Evolutionary conservation across 1,139 yeast genomes (phyloP).

Genomic region (Lodderomyces margitis): DNA sequence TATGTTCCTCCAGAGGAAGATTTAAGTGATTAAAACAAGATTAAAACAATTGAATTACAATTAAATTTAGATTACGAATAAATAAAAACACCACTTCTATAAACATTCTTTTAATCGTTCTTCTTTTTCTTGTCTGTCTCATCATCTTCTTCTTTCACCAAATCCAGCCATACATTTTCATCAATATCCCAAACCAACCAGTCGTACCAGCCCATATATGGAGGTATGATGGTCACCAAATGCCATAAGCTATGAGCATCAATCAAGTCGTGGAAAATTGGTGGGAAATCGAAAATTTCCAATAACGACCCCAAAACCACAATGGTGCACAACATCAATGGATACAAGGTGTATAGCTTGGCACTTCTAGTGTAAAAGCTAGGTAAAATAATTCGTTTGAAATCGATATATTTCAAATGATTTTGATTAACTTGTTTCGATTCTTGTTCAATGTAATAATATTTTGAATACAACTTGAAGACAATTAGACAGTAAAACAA

Average conservation of each 20-base stretch:
- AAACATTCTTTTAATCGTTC: conserved; percentile 10
- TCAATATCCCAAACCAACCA: conserved; percentile 48
- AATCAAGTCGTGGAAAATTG: conserved; percentile 54
- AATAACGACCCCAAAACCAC: conserved; percentile 77
- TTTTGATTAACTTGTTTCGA: conserved; percentile 10
- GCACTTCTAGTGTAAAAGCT: conserved; percentile 38
- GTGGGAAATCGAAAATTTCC: conserved; percentile 89
- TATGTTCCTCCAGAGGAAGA: conserved; percentile 41
- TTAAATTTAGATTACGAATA: no score
- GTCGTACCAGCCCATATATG: conserved; percentile 45
- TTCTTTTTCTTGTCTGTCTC: conserved; percentile 12
- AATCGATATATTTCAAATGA: conserved; percentile 29
- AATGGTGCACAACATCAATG: conserved; percentile 43
- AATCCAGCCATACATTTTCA: conserved; percentile 29
- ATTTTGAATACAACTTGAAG: conserved; percentile 32
- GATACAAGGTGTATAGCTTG: conserved; percentile 43
- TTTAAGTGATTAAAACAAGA: conserved; percentile 15
- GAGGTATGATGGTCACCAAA: conserved; percentile 68
- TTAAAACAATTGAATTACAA: not conserved
- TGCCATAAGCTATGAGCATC: conserved; percentile 98
- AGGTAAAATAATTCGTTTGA: conserved; percentile 25
- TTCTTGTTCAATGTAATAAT: conserved; percentile 26
- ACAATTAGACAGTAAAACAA: conserved; percentile 33
- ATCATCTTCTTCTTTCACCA: not conserved
- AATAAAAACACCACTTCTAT: not conserved